Base-by-base conservation (phyloP, 225 moss, liverwort and hornwort species). In the Anthoceros angustus region DNA sequence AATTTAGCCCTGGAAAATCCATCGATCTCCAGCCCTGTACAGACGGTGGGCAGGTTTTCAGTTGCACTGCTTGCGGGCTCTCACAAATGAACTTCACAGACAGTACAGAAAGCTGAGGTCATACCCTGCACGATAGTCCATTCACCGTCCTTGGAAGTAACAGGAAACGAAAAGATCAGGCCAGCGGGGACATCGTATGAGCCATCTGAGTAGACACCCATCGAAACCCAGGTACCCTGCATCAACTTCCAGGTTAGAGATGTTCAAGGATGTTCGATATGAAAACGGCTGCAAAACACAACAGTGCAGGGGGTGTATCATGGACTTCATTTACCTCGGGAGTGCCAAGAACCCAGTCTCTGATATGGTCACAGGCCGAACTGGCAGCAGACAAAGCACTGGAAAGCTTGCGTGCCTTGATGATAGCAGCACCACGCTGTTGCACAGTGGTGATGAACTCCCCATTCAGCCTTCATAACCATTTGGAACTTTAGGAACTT, bases 121-220 rank as follows among this genome's bases (percentile, higher is more conserved):
- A 32, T 63, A 83, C 95, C 95, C 80, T 95, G 86, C 48, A 91
- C 95, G 25, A 95, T 91, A 42, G 78, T 74, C 95, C 95, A 95
- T 10, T 76, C 86, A 67, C 95, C 95, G 0, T 85, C 75, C 55
- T 85, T 81, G 65, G 85, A 86, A 9, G 86, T 91, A 61, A 95
- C 95, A 62, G 95, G 95, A 80, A 67, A 95, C 9, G 95, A 95
- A 73, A 86, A 95, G 63, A 95, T 80, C 46, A 95, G 80, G 65
- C 88, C 88, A 15, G 85, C 62, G 64, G 95, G 91, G 45, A 84
- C 83, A 0, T 84, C 72, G 72, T 95, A 95, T 42, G 95, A 95
- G 62, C 95, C 95, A 48, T 95, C 95, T 12, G 95, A 95, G 79
- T 91, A 95, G 40, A 95, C 91, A 67, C 95, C 95, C 95, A 95